Base-by-base conservation (phyloP, 345 rosid genomes). In the Dipteronia dyeriana region DNA sequence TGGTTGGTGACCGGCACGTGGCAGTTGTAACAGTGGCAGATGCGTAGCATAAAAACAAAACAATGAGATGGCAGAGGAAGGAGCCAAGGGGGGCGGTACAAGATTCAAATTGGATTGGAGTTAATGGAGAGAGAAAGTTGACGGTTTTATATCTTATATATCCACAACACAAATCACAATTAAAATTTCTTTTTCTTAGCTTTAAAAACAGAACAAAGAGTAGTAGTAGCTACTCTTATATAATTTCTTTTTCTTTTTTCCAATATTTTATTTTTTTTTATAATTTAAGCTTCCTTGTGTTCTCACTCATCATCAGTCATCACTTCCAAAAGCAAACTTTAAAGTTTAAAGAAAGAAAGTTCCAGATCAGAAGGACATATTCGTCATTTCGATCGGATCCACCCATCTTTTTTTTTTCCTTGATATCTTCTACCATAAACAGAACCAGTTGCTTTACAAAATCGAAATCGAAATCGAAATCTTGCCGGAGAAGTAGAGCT, bases 321-420 rank as follows among this genome's bases (percentile, higher is more conserved):
- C 70, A 43, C 60, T 16, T 60, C 57, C 68, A 29, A 51, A 66
- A 71, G 51, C 61, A 51, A 45, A 56, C 47, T 67, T 13, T 5
- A 41, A 22, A 68, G 64, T 29, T 49, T 11, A 66, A 71, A 29
- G 57, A 45, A 38, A n/a, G 81, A 74, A 80, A 75, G 79, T 84
- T 82, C 78, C 77, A 80, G 86, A 83, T 78, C 82, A 73, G 47
- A 39, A 62, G 79, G 82, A 70, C 54, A 85, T 49, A 72, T 14
- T 76, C 63, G 83, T 80, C 85, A 69, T 82, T 78, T 79, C 66
- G 0, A 6, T 19, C 31, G 2, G 8, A 47, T 25, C 26, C 49
- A 2, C 22, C 34, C 41, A 56, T 63, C 5, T 60, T 22, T 71
- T 1, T n/a, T 74, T 38, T 29, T 45, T n/a, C 29, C 65, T 75